phyloP scores from a whole-genome alignment of 306 rosid genomes.

The Ammopiptanthus mongolicus region DNA sequence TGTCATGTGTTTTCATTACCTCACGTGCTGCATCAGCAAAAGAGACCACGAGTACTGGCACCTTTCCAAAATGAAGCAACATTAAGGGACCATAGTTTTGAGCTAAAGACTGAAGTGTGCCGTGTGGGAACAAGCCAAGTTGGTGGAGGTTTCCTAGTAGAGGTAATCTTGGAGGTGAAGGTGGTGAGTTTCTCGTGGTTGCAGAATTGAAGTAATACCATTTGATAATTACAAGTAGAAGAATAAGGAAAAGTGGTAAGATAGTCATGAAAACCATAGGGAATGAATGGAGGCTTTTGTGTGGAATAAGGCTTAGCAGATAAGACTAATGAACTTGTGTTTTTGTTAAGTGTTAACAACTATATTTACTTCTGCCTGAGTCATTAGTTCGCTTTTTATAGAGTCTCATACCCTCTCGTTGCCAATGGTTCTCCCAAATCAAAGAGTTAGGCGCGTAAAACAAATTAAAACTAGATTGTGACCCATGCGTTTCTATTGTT shows the following conservation, averaged over 20 bases:
- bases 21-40: not conserved
- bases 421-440: no score
- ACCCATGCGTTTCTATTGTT: no score
- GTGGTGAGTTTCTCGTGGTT: conserved; percentile 1
- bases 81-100: conserved; percentile 10
- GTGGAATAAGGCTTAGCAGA: not conserved
- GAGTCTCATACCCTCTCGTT: no score
- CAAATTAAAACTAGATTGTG: no score
- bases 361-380: no score
- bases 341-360: no score
- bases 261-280: not conserved
- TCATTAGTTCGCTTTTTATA: no score
- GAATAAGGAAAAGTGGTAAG: not conserved
- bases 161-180: conserved; percentile 16
- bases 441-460: no score
- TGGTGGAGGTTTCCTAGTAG: conserved; percentile 14
- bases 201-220: not conserved
- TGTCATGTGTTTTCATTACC: conserved; percentile 16
- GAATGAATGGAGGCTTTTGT: not conserved
- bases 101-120: not conserved
- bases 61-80: conserved; percentile 6
- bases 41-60: conserved; percentile 2
- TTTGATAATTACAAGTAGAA: conserved; percentile 3
- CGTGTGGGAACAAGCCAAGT: conserved; percentile 5
- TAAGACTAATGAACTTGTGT: not conserved